A percentile compares a stretch with the other conserved stretches of the same genome.
Conservation (phyloP, 1,139 yeast species). For the Yamadazyma pseudoaaseri region DNA sequence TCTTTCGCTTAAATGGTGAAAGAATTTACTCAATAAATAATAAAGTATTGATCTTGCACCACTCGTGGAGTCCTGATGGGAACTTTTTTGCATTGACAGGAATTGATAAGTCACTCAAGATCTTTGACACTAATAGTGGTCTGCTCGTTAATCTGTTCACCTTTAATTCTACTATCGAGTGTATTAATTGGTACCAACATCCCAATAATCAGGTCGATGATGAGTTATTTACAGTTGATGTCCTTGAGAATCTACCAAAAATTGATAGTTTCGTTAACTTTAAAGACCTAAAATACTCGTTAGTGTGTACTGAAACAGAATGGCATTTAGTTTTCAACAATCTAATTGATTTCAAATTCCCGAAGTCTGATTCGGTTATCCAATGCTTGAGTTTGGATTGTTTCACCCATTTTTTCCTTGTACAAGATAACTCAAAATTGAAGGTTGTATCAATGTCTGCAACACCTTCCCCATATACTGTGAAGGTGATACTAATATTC, state of each 20-base stretch:
- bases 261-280: slow-evolving; percentile 13
- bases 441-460: slow-evolving; percentile 4
- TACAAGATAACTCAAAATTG: slow-evolving; percentile 10
- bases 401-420: slow-evolving; percentile 32
- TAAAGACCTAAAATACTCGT: slow-evolving; percentile 9
- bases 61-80: slow-evolving; percentile 39
- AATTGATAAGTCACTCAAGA: slow-evolving; percentile 40
- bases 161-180: slow-evolving; percentile 18
- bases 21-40: slow-evolving; percentile 50
- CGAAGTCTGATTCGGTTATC: not conserved
- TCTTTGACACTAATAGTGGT: slow-evolving; percentile 53
- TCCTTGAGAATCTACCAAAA: slow-evolving; percentile 28
- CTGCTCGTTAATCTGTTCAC: slow-evolving; percentile 27
- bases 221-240: slow-evolving; percentile 25
- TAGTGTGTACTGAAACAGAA: slow-evolving; percentile 8
- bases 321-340: slow-evolving; percentile 26
- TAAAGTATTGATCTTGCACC: slow-evolving; percentile 30
- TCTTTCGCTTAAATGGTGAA: slow-evolving; percentile 56
- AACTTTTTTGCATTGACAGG: slow-evolving; percentile 46
- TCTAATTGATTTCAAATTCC: slow-evolving; percentile 17
- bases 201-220: slow-evolving; percentile 5
- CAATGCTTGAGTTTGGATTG: slow-evolving; percentile 16
- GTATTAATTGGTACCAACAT: slow-evolving; percentile 23
- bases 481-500: slow-evolving; percentile 24
- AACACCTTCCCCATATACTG: not conserved